Evolutionary conservation across 176 grass and related monocot species (phyloP), one percentile per base, ranked within the genome.

Genomic region (Zea luxurians): DNA sequence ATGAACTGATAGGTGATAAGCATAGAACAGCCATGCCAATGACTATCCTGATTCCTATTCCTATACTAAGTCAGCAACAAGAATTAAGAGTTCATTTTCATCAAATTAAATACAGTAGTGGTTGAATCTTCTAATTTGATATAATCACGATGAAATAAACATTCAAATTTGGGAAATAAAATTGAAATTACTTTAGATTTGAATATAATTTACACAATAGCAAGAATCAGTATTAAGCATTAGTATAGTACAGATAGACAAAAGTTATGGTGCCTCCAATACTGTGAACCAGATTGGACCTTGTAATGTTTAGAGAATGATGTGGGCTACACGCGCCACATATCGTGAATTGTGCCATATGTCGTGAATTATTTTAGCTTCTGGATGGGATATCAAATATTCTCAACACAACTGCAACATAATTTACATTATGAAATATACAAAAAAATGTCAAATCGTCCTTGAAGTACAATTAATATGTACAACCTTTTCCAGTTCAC

Each of bases 161-260:
- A 61, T 47, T 49, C 46, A 65, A 69, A 15, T 20, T 58, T 20
- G 0, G 9, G 18, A 54, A 55, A 42, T 27, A 42, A 42, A 58
- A 58, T 9, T 18, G 50, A 53, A 53, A 55, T 55, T n/a, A 58
- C 54, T 18, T 20, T 55, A 55, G 16, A 55, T 55, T 47, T 49
- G 67, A 63, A 75, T 53, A 6, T 53, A 83, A 75, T 80, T 47
- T 41, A 13, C 48, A 71, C 52, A 42, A 4, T 44, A 12, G 48
- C 10, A n/a, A 66, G n/a, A 87, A 73, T 55, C 13, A 58, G 68
- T 74, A 83, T 46, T 8, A 76, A 44, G 7, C 60, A 76, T 42
- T 55, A 79, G 20, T 3, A 4, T 75, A 53, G 7, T 16, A 55
- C 47, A 58, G 60, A 73, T 41, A 80, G n/a, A 61, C 4, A 74